Evolutionary conservation across 2,329 filamentous ascomycete genomes (phyloP), one percentile per base, ranked within the genome.

Genomic region (Talaromyces islandicus): DNA sequence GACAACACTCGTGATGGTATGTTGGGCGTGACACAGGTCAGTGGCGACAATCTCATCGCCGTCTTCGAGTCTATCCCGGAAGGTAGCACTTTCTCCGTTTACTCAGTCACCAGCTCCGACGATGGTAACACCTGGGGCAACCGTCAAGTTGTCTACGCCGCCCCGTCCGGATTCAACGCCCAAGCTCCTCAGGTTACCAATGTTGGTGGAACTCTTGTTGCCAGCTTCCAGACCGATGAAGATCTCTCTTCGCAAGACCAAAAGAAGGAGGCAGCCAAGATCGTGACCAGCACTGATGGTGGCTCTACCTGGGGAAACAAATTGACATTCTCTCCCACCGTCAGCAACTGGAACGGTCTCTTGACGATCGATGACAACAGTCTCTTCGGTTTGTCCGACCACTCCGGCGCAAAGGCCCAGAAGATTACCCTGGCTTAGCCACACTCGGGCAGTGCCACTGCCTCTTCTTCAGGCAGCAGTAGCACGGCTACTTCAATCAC

Each of bases 151-250:
- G 54, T 60, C 24, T 60, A 60, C 54, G 27, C 55, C 17, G 30
- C 58, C 9, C 54, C 58, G 12, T n/a, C 27, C 21, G 54, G 54
- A 1, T 52, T 32, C n/a, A 60, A 56, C 11, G 58, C 58, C 3
- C 43, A 52, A 29, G 58, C 58, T 53, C 58, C 58, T 24, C 58
- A 60, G 19, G 48, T 60, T 27, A 43, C 29, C 58, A 60, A 60
- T 10, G 58, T 60, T 4, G 58, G 54, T 10, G 58, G 54, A 30
- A 56, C 54, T n/a, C 48, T 60, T 27, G 54, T 60, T 35, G 58
- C 30, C 27, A 56, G 54, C 43, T 60, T 60, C 35, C 54, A 56
- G 38, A 60, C 58, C 12, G 58, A 59, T 35, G 58, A 59, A 27
- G 58, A 59, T 41, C 38, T 53, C n/a, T 41, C 38, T 29, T 19